Percentiles rank a stretch among this genome's conserved stretches.
These are phyloP conservation scores for Plicaturopsis crispa DNA, from an alignment of 768 basidiomycete genomes.

Conservation along the genomic window DNA sequence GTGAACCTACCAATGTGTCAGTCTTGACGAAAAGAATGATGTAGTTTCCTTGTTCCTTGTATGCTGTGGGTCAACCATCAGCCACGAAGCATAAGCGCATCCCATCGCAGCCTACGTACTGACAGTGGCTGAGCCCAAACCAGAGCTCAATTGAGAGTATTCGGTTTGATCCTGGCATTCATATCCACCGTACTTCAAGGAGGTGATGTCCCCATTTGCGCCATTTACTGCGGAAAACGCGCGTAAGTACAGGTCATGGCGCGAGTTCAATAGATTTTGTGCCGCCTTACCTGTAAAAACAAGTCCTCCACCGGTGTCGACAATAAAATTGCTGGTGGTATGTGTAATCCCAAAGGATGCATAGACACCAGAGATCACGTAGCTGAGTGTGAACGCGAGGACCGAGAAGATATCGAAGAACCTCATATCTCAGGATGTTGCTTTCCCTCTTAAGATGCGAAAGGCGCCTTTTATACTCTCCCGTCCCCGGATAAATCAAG, in stretches of 20 bases:
- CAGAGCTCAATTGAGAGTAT: constrained; percentile 39
- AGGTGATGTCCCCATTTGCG: constrained; percentile 38
- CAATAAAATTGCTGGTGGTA: constrained; percentile 29
- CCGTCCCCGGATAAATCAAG: too few relatives aligned
- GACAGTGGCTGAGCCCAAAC: constrained; percentile 37
- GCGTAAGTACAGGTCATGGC: neutral
- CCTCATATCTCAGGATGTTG: too few relatives aligned
- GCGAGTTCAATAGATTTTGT: neutral
- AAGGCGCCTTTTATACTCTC: too few relatives aligned
- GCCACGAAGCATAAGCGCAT: too few relatives aligned
- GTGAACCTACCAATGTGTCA: too few relatives aligned
- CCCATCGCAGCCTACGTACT: too few relatives aligned
- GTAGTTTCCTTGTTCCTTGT: too few relatives aligned
- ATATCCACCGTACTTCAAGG: constrained; percentile 35
- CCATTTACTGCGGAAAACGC: constrained; percentile 24
- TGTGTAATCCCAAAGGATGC: constrained; percentile 40
- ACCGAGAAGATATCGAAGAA: too few relatives aligned
- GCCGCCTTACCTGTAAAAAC: constrained; percentile 31
- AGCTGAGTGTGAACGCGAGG: constrained; percentile 11
- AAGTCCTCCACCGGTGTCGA: constrained; percentile 38
- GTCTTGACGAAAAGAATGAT: too few relatives aligned
- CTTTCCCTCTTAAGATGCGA: too few relatives aligned
- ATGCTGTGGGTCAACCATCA: too few relatives aligned
- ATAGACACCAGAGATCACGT: constrained; percentile 23
- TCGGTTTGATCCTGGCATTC: constrained; percentile 37